Evolutionary conservation across 164 flowering plant genomes (phyloP), one percentile per base, ranked within the genome.

Genomic region (Macadamia tetraphylla): DNA sequence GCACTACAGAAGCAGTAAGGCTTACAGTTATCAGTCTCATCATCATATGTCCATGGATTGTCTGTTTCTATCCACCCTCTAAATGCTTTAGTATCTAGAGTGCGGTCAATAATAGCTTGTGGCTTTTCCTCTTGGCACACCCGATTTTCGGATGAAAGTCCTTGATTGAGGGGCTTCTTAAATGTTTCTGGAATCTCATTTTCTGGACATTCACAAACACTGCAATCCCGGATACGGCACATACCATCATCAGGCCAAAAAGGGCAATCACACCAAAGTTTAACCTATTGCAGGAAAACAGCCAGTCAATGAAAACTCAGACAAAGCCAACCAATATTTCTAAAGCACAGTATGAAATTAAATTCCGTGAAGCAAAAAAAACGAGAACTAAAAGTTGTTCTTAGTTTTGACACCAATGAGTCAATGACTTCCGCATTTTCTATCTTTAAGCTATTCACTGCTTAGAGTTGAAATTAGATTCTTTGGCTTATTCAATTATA

Each of bases 181-280:
- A 95, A 95, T 65, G 76, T 62, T 82, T 88, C 92, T 11, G 99
- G 99, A 66, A 95, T 92, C 75, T 95, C 99, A 75, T 62, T 89
- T 66, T 90, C 98, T 9, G 96, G 90, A 68, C 98, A 95, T 81
- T 95, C 99, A 77, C 99, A 95, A 17, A 95, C 97, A 81, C 98
- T 92, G 76, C 99, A 95, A 71, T 95, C 99, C 67, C 98, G 83
- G 77, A 95, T 74, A 42, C 88, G 93, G 77, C 99, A 95, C 99
- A 95, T 90, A 13, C 99, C 99, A 81, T 95, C 99, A 72, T 95
- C 99, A 46, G 86, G 99, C 99, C 99, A 95, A 81, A 92, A 95
- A 56, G 97, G 97, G 77, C 99, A 95, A 76, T 95, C 94, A 79
- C 99, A 95, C 97, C 96, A 92, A 70, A 95, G 76, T 79, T 95